Evolutionary conservation across 2,329 filamentous ascomycete species (phyloP), one percentile per base, ranked within the genome.

Genomic region (Trichophyton benhamiae): DNA sequence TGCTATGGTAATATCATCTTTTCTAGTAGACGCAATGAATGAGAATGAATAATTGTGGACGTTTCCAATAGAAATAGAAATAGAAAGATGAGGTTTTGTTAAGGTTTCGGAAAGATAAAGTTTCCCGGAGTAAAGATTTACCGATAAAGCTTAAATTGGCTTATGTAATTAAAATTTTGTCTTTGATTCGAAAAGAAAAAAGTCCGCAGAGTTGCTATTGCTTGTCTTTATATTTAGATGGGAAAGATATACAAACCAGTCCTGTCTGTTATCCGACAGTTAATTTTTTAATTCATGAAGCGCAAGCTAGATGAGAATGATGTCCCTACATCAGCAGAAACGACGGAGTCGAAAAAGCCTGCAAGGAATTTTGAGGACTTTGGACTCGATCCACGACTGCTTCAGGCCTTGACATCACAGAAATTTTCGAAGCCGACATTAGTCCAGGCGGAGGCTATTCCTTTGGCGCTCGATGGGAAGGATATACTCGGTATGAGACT

Each of bases 401-500:
- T 96, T 38, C 89, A 96, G 78, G 91, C 88, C 60, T 82, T 97
- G 67, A 87, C 87, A 55, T 86, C 88, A 71, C 87, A 94, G 74
- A 86, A 87, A 73, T 97, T 91, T 77, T 81, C 86, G 65, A 85
- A 85, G 62, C 94, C 94, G 13, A 97, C 94, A n/a, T 82, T 87
- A 11, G 88, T 97, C 1, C 94, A 99, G 75, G 82, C 84, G 48
- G 87, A 87, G 74, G 89, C 89, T 1, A 95, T 99, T 64, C 94
- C 94, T 1, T 77, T 96, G 42, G 90, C 89, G 22, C 79, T 97
- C 17, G 85, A 91, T 65, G 92, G 94, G 11, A 87, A 89, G 70
- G 91, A 97, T 79, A 85, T 99, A 57, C 79, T 97, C 44, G 79
- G 79, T 82, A 70, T 60, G 71, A 60, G 1, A 22, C 15, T 41